A percentile compares a stretch with the other conserved stretches of the same genome.
Conservation (phyloP, 768 basidiomycete species). For the Trichaptum fuscoviolaceum region DNA sequence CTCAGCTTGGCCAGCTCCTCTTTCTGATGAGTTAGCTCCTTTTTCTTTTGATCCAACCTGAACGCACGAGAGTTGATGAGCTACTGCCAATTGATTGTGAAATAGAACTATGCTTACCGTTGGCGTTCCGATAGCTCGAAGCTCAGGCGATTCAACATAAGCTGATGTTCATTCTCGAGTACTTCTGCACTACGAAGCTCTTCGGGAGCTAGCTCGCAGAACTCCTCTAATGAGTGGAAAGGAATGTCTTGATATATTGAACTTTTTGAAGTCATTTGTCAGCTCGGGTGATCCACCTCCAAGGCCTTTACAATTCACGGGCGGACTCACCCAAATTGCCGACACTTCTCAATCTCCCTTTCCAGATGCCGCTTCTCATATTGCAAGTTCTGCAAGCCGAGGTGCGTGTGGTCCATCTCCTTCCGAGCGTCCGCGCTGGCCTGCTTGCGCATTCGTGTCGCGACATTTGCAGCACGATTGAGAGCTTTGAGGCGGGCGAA, state of each 20-base stretch:
- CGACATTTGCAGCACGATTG: slow-evolving; percentile 68
- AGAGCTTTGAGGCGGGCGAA: slow-evolving; percentile 75
- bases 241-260: slow-evolving; percentile 88
- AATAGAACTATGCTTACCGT: slow-evolving; percentile 42
- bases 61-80: slow-evolving; percentile 8
- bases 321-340: slow-evolving; percentile 79
- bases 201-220: slow-evolving; percentile 60
- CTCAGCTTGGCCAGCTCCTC: slow-evolving; percentile 79
- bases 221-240: slow-evolving; percentile 65
- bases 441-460: slow-evolving; percentile 66
- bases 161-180: slow-evolving; percentile 66
- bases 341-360: slow-evolving; percentile 88
- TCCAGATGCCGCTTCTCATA: slow-evolving; percentile 90
- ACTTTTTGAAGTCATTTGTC: slow-evolving; percentile 30
- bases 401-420: slow-evolving; percentile 87
- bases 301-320: too few relatives aligned
- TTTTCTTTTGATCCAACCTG: slow-evolving; percentile 68
- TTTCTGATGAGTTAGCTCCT: slow-evolving; percentile 63
- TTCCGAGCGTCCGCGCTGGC: slow-evolving; percentile 70
- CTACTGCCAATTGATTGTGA: slow-evolving; percentile 10
- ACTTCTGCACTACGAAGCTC: slow-evolving; percentile 59
- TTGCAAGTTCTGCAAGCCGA: slow-evolving; percentile 79
- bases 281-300: background rate
- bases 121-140: slow-evolving; percentile 88
- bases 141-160: slow-evolving; percentile 82